Percentiles rank a stretch among this genome's conserved stretches.
phyloP scores from a whole-genome alignment of 2,329 filamentous ascomycete species.

The Akanthomyces dipterigenus region DNA sequence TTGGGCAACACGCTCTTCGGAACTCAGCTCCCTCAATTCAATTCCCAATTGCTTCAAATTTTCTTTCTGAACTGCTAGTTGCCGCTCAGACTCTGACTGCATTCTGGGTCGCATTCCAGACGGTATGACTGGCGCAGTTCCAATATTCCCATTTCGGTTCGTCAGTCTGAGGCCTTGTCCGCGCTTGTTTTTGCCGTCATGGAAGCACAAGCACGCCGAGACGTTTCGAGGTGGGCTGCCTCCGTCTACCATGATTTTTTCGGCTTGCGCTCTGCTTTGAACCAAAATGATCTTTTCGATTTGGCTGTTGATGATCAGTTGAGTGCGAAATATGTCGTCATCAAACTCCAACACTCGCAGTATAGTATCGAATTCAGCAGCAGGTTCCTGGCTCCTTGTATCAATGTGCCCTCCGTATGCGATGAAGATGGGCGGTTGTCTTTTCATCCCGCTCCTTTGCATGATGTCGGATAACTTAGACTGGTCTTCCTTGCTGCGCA shows the following conservation, averaged over 20 bases:
- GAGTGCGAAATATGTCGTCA: conserved; percentile 67
- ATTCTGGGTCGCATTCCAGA: conserved; percentile 59
- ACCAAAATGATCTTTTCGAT: conserved; percentile 85
- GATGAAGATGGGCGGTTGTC: conserved; percentile 31
- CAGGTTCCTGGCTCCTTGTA: conserved; percentile 57
- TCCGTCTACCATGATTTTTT: conserved; percentile 59
- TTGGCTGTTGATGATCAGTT: conserved; percentile 72
- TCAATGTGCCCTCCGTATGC: conserved; percentile 30
- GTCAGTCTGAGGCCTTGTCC: conserved; percentile 55
- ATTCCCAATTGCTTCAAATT: conserved; percentile 45
- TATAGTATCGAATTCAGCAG: conserved; percentile 65
- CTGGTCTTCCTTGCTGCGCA: conserved; percentile 70
- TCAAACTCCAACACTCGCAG: conserved; percentile 77
- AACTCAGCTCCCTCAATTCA: conserved; percentile 47
- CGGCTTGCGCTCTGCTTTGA: conserved; percentile 57
- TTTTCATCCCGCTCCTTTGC: conserved; percentile 49
- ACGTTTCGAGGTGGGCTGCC: conserved; percentile 60
- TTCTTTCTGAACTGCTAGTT: conserved; percentile 49
- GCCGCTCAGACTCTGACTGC: conserved; percentile 66
- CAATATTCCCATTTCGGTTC: conserved; percentile 33
- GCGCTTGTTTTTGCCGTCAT: conserved; percentile 47
- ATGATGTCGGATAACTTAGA: conserved; percentile 61
- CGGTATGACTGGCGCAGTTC: conserved; percentile 37
- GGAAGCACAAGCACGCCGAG: conserved; percentile 61
- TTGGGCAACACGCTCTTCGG: conserved; percentile 39